phyloP scores from a whole-genome alignment of 2,329 filamentous ascomycete species.

The Akanthomyces lecanii region DNA sequence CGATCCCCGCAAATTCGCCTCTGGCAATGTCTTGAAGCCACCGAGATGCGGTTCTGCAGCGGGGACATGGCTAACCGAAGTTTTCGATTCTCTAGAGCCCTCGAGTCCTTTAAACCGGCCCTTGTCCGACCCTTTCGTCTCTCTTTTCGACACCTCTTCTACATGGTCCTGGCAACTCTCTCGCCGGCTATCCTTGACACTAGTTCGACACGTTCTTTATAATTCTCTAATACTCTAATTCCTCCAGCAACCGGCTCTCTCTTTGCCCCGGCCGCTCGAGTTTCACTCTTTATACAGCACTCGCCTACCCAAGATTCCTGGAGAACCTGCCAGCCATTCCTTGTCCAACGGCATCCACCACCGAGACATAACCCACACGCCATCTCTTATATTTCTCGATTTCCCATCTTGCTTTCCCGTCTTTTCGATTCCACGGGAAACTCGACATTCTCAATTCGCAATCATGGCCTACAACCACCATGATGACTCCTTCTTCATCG shows the following conservation, averaged over 20 bases:
- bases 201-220: constrained; percentile 50
- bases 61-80: constrained; percentile 26
- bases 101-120: constrained; percentile 44
- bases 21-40: constrained; percentile 22
- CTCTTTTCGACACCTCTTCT: constrained; percentile 25
- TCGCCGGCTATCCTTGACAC: constrained; percentile 52
- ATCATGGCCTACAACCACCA: constrained; percentile 45
- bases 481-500: constrained; percentile 52
- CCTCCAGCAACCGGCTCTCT: constrained; percentile 37
- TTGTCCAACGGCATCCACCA: constrained; percentile 31
- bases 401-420: constrained; percentile 19
- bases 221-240: constrained; percentile 54
- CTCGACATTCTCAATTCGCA: constrained; percentile 2
- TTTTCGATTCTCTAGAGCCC: constrained; percentile 36
- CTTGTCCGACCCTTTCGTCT: constrained; percentile 41
- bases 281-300: constrained; percentile 38
- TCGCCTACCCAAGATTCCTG: constrained; percentile 47
- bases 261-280: constrained; percentile 26
- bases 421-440: constrained; percentile 14
- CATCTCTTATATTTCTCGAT: constrained; percentile 24
- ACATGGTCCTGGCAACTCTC: constrained; percentile 43
- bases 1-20: constrained; percentile 18
- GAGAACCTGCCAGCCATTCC: constrained; percentile 48
- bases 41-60: constrained; percentile 22
- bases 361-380: constrained; percentile 18